Evolutionary conservation across 306 rosid genomes (phyloP).

Genomic region (Castanea sativa): DNA sequence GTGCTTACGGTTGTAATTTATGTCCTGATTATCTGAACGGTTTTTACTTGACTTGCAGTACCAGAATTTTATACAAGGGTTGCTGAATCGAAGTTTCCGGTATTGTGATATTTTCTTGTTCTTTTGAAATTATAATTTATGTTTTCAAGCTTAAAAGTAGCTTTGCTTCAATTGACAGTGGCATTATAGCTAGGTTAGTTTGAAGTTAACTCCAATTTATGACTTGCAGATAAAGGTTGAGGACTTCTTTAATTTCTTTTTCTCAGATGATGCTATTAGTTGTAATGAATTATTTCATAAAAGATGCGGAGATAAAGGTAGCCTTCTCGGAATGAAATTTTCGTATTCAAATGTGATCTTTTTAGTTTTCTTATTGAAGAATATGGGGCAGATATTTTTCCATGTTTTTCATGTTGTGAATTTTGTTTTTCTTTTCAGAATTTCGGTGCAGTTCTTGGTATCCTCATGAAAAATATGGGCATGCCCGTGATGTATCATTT

Average conservation of each 20-base stretch:
- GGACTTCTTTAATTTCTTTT: slow-evolving; percentile 74
- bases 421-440: slow-evolving; percentile 47
- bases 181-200: slow-evolving; percentile 6
- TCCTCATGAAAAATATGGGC: slow-evolving; percentile 65
- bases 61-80: slow-evolving; percentile 69
- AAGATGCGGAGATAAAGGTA: slow-evolving; percentile 93
- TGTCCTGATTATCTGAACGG: slow-evolving; percentile 27
- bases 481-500: slow-evolving; percentile 78
- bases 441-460: slow-evolving; percentile 66
- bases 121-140: slow-evolving; percentile 7
- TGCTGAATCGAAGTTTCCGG: slow-evolving; percentile 85
- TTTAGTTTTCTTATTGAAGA: slow-evolving; percentile 11
- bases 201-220: slow-evolving; percentile 23
- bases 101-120: slow-evolving; percentile 32
- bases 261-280: slow-evolving; percentile 61
- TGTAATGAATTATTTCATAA: slow-evolving; percentile 64
- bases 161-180: slow-evolving; percentile 4
- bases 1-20: background rate
- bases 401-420: slow-evolving; percentile 2
- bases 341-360: slow-evolving; percentile 13
- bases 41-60: slow-evolving; percentile 55
- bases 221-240: slow-evolving; percentile 81
- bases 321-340: slow-evolving; percentile 17
- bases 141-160: background rate
- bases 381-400: slow-evolving; percentile 2